These are phyloP conservation scores for Raddia guianensis DNA, from an alignment of 176 grass and related monocot genomes.

Conservation along the genomic window DNA sequence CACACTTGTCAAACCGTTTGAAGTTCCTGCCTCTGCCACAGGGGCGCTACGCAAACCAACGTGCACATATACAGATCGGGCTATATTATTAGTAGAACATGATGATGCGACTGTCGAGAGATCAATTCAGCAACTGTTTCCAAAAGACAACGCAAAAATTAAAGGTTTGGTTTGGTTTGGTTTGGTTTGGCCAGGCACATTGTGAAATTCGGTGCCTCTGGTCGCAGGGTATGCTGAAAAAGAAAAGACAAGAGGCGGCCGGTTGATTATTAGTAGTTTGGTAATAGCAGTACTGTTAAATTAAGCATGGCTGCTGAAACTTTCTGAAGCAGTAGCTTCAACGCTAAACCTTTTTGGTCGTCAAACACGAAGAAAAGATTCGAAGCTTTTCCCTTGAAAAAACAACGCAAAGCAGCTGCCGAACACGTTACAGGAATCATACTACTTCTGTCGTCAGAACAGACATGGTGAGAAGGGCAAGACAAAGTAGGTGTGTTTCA, in stretches of 20 bases:
- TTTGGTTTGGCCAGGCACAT: conserved; percentile 27
- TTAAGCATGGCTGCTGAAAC: background rate
- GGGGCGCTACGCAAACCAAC: conserved; percentile 9
- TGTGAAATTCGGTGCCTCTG: background rate
- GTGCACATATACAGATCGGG: background rate
- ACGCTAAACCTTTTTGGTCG: conserved; percentile 44
- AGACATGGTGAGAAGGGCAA: background rate
- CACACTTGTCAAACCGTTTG: conserved; percentile 46
- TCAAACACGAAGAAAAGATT: conserved; percentile 42
- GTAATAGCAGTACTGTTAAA: background rate
- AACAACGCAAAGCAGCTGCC: conserved; percentile 37
- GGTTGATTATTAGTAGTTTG: background rate
- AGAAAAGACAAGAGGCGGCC: background rate
- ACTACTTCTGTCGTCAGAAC: background rate
- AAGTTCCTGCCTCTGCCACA: conserved; percentile 30
- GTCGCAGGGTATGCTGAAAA: conserved; percentile 25
- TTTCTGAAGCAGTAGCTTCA: background rate
- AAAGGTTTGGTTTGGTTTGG: conserved; percentile 30
- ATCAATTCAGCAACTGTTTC: conserved; percentile 44
- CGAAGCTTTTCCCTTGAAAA: background rate
- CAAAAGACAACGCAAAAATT: conserved; percentile 9
- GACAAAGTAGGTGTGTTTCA: background rate
- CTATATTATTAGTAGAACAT: conserved; percentile 12
- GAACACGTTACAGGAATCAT: conserved; percentile 42
- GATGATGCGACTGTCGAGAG: background rate